These are phyloP conservation scores for Hanseniaspora singularis DNA, from an alignment of 805 yeast genomes.

Conservation along the genomic window DNA sequence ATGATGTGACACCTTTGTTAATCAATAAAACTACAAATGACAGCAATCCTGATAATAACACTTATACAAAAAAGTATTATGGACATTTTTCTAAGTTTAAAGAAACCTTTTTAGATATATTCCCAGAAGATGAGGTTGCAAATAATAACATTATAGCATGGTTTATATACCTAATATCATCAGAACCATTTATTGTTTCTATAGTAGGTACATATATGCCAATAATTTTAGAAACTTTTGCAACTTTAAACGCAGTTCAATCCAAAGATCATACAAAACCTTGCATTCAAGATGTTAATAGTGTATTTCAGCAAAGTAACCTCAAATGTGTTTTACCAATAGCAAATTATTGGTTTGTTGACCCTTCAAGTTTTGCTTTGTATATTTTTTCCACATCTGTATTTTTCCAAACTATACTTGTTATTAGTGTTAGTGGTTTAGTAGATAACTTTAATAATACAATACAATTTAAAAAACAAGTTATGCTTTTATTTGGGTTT, in stretches of 20 bases:
- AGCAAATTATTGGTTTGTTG: slow-evolving; percentile 42
- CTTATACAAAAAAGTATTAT: too few relatives aligned
- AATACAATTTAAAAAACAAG: slow-evolving; percentile 39
- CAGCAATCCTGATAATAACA: too few relatives aligned
- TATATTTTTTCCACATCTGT: slow-evolving; percentile 67
- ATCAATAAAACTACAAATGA: too few relatives aligned
- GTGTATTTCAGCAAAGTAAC: slow-evolving; percentile 18
- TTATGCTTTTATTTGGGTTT: slow-evolving; percentile 45
- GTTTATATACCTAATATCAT: slow-evolving; percentile 61
- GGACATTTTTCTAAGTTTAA: too few relatives aligned
- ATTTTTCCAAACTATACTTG: slow-evolving; percentile 55
- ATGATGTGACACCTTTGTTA: neutral
- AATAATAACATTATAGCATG: slow-evolving; percentile 43
- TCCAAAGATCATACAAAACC: slow-evolving; percentile 45
- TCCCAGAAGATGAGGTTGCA: slow-evolving; percentile 23
- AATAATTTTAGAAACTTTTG: slow-evolving; percentile 54
- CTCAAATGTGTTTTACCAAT: slow-evolving; percentile 36
- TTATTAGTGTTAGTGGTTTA: slow-evolving; percentile 65
- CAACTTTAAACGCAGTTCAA: slow-evolving; percentile 59
- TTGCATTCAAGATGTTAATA: slow-evolving; percentile 29
- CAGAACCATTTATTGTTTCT: slow-evolving; percentile 70
- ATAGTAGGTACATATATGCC: slow-evolving; percentile 74
- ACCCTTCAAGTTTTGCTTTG: slow-evolving; percentile 61
- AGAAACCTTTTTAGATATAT: neutral
- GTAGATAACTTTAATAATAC: slow-evolving; percentile 38